Evolutionary conservation across 352 stramenopile genomes (phyloP).

Genomic region (Pythium rishiriense): DNA sequence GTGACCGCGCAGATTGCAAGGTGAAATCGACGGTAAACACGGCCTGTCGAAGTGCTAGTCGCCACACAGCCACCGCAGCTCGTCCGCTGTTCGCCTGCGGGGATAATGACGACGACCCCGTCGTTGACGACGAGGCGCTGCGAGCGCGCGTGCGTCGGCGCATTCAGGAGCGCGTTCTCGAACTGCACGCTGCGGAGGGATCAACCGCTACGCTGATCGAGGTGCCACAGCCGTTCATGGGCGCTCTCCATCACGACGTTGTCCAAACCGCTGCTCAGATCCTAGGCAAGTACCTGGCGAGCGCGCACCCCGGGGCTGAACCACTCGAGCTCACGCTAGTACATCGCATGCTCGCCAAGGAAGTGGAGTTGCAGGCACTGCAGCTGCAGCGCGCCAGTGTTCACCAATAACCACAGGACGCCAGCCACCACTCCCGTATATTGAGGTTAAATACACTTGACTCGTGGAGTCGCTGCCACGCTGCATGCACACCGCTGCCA

Average conservation of each 20-base stretch:
- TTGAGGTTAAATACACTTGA: slow-evolving; percentile 21
- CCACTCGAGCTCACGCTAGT: slow-evolving; percentile 32
- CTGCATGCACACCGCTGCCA: not conserved
- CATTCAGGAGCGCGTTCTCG: slow-evolving; percentile 17
- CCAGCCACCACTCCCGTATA: not conserved
- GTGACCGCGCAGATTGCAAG: no score
- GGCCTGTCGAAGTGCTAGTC: not conserved
- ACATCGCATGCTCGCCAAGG: slow-evolving; percentile 37
- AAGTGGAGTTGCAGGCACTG: slow-evolving; percentile 31
- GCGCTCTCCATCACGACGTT: slow-evolving; percentile 28
- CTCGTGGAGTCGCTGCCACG: no score
- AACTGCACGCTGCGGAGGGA: slow-evolving; percentile 3
- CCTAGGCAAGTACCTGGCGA: slow-evolving; percentile 25
- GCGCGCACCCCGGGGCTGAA: not conserved
- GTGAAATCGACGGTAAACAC: not conserved
- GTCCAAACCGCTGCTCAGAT: slow-evolving; percentile 31
- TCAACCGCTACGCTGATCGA: not conserved
- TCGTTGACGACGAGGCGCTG: slow-evolving; percentile 14
- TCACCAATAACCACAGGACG: not conserved
- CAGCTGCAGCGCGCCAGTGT: slow-evolving; percentile 9
- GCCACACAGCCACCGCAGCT: not conserved
- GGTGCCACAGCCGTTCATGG: slow-evolving; percentile 1
- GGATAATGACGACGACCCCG: not conserved
- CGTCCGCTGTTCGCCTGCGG: not conserved
- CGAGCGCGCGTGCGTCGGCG: slow-evolving; percentile 16